Conservation (phyloP, 1,284 basidiomycete genomes). For the Schizophyllum commune region DNA sequence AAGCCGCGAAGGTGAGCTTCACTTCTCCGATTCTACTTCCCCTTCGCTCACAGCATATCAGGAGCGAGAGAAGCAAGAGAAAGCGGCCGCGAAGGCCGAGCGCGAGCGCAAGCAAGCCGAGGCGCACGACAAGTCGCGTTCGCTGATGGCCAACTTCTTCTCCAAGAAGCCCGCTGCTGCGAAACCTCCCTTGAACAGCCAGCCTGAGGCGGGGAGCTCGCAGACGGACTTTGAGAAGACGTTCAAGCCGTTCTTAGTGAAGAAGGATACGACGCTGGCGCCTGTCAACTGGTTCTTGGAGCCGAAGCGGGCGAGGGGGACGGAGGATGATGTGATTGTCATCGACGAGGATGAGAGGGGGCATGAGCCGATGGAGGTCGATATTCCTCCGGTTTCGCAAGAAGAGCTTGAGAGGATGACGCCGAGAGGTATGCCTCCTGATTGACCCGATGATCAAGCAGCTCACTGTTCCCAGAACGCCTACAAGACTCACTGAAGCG, state of each 20-base stretch:
- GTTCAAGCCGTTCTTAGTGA: conserved; percentile 73
- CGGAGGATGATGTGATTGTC: conserved; percentile 42
- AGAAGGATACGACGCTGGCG: conserved; percentile 64
- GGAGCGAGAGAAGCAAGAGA: conserved; percentile 62
- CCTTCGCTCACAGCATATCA: conserved; percentile 18
- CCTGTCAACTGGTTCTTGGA: conserved; percentile 61
- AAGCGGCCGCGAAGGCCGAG: conserved; percentile 54
- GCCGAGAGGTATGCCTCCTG: not conserved
- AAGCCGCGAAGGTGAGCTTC: conserved; percentile 17
- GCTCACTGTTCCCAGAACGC: not conserved
- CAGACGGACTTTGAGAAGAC: conserved; percentile 62
- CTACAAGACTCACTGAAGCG: conserved; percentile 1
- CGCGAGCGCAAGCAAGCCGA: conserved; percentile 66
- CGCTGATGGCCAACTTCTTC: conserved; percentile 70
- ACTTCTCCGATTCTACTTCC: not conserved
- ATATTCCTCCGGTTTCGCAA: conserved; percentile 11
- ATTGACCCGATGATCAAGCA: not conserved
- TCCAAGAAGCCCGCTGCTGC: conserved; percentile 39
- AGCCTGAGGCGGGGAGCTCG: conserved; percentile 28
- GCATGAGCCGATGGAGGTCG: conserved; percentile 12
- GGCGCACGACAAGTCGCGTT: conserved; percentile 62
- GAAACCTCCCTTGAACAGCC: conserved; percentile 23
- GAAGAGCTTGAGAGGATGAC: not conserved
- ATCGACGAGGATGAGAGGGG: conserved; percentile 39
- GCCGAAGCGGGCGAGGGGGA: conserved; percentile 19